Evolutionary conservation across 306 rosid species (phyloP), one percentile per base, ranked within the genome.

Genomic region (Medicago ruthenica): DNA sequence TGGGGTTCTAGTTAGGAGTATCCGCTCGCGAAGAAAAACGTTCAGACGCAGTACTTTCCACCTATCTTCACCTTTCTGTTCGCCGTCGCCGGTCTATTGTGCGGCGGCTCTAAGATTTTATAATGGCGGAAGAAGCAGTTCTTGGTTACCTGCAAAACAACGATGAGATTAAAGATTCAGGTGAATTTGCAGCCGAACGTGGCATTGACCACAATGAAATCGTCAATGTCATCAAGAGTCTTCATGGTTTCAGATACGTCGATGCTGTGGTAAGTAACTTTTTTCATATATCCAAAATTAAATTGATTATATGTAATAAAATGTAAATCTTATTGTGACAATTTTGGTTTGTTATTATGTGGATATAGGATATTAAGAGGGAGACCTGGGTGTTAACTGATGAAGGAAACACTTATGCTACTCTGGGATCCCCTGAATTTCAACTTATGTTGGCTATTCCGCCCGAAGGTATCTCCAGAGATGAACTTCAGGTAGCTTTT

Each of bases 351-450:
- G 13, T 64, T 64, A 37, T 37, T 27, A 21, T 21, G 48, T 64
- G 48, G 4, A 64, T 84, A 31, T 31, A 93, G 96, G 98, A 95
- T 40, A 87, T 95, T 67, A 92, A 88, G 77, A 86, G 84, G 40
- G 97, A 95, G 86, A 48, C 82, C 0, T 92, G 96, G 97, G 85
- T 86, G 36, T 85, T 90, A 17, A 92, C 97, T 0, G 91, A 86
- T 7, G 97, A 95, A 74, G 98, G 98, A 3, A 87, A 80, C 55
- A 22, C 70, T 1, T 95, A 92, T 81, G 78, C 98, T 15, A 82
- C 81, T 24, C 20, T 81, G 0, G 98, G 97, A 54, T 87, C 98
- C 68, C 98, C 97, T 0, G 97, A 95, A 86, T 67, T 84, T n/a
- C 92, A 86, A 20, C 89, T 95, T 2, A 83, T 95, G 64, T 75